phyloP scores from a whole-genome alignment of 371 early-diverging fungal species.

The Zancudomyces culisetae region DNA sequence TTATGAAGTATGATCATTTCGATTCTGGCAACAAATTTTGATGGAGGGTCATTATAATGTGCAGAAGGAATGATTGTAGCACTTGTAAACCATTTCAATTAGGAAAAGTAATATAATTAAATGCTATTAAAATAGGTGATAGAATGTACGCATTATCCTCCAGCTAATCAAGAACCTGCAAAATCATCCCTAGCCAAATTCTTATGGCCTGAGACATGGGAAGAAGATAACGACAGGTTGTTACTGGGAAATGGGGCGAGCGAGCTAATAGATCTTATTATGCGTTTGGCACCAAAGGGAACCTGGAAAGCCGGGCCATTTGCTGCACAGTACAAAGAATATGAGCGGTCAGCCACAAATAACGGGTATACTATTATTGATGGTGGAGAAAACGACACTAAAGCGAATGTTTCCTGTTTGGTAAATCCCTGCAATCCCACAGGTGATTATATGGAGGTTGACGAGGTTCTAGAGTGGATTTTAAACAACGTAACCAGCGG shows the following conservation, averaged over 20 bases:
- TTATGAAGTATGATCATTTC: no score
- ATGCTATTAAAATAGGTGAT: constrained; percentile 5
- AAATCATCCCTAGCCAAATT: constrained; percentile 57
- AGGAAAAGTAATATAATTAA: neutral
- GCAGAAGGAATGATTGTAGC: no score
- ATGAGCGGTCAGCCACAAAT: constrained; percentile 59
- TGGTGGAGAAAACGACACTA: constrained; percentile 23
- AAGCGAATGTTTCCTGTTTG: constrained; percentile 45
- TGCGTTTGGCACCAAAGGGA: constrained; percentile 43
- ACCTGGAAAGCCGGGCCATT: constrained; percentile 62
- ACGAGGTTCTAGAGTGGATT: constrained; percentile 47
- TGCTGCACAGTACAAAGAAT: constrained; percentile 53
- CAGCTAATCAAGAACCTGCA: constrained; percentile 74
- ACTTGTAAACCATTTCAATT: no score
- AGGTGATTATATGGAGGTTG: constrained; percentile 52
- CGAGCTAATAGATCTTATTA: constrained; percentile 65
- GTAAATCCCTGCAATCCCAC: constrained; percentile 81
- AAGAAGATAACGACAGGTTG: constrained; percentile 29
- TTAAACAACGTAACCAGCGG: constrained; percentile 36
- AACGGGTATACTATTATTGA: constrained; percentile 33
- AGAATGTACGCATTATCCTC: constrained; percentile 64
- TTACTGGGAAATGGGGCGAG: constrained; percentile 72
- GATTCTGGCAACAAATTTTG: no score
- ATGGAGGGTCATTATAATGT: no score
- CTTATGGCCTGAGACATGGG: constrained; percentile 39